phyloP scores from a whole-genome alignment of 2,329 filamentous ascomycete genomes.

The Verticillium alfalfae region DNA sequence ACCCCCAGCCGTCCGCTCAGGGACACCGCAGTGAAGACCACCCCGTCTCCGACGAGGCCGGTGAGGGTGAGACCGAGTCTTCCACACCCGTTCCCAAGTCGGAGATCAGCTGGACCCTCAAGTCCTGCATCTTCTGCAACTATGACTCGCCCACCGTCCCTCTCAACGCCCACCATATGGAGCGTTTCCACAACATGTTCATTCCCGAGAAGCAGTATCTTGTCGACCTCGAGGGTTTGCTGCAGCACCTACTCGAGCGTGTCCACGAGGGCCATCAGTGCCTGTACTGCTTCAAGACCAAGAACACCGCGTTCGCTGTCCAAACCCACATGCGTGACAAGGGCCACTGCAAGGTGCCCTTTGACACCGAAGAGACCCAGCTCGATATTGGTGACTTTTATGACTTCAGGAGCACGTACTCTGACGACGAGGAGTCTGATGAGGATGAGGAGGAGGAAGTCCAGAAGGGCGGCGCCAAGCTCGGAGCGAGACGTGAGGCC shows the following conservation, averaged over 20 bases:
- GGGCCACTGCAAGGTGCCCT: conserved; percentile 95
- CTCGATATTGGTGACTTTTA: conserved; percentile 95
- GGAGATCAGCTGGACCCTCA: conserved; percentile 36
- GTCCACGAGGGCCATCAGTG: conserved; percentile 79
- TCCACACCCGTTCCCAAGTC: conserved; percentile 27
- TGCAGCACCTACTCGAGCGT: conserved; percentile 73
- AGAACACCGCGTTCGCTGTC: conserved; percentile 71
- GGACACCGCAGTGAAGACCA: conserved; percentile 41
- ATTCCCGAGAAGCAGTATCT: conserved; percentile 85
- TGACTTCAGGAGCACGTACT: conserved; percentile 94
- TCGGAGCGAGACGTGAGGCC: conserved; percentile 54
- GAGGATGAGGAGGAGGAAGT: conserved; percentile 45
- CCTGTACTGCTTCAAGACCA: conserved; percentile 78
- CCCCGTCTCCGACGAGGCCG: conserved; percentile 24
- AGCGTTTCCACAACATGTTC: conserved; percentile 89
- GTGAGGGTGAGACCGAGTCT: conserved; percentile 37
- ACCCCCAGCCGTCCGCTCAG: conserved; percentile 38
- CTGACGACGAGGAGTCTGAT: conserved; percentile 66
- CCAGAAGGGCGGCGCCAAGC: conserved; percentile 59
- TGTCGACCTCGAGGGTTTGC: conserved; percentile 73
- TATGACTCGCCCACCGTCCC: conserved; percentile 68
- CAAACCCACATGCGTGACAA: conserved; percentile 98
- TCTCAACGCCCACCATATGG: conserved; percentile 86
- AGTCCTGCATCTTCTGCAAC: conserved; percentile 86
- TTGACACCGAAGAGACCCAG: conserved; percentile 81